Percentiles rank a stretch among this genome's conserved stretches.
phyloP scores from a whole-genome alignment of 306 rosid species.

The Cercis canadensis region DNA sequence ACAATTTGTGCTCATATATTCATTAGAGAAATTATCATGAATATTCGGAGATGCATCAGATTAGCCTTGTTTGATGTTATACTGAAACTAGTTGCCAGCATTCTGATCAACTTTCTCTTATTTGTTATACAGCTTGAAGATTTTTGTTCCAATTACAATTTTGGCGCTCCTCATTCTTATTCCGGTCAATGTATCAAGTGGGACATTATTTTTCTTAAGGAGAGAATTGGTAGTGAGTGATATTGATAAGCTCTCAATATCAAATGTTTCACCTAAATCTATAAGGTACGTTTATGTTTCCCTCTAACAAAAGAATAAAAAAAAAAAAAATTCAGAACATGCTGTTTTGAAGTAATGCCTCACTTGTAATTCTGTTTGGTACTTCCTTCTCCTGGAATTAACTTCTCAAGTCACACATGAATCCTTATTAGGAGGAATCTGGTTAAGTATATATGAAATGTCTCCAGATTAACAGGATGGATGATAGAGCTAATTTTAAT shows the following conservation, averaged over 20 bases:
- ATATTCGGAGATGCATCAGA: too few species aligned
- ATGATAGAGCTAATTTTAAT: neutral
- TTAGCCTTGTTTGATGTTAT: neutral
- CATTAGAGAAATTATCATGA: neutral
- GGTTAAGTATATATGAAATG: slow-evolving; percentile 17
- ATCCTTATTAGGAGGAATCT: neutral
- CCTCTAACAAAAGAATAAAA: neutral
- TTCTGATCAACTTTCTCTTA: slow-evolving; percentile 18
- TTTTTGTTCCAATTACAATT: slow-evolving; percentile 74
- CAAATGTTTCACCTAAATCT: slow-evolving; percentile 83
- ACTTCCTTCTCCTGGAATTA: slow-evolving; percentile 31
- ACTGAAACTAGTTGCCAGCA: neutral
- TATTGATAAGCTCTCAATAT: slow-evolving; percentile 93
- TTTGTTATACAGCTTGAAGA: slow-evolving; percentile 67
- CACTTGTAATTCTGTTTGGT: slow-evolving; percentile 20
- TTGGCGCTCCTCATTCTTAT: slow-evolving; percentile 90
- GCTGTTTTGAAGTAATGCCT: slow-evolving; percentile 4
- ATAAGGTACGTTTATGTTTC: slow-evolving; percentile 56
- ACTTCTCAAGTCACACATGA: slow-evolving; percentile 1
- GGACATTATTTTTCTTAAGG: slow-evolving; percentile 73
- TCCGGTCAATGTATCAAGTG: slow-evolving; percentile 93
- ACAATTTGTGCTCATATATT: neutral
- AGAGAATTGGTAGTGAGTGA: slow-evolving; percentile 87
- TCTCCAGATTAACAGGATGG: neutral
- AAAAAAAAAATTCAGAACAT: neutral